phyloP scores from a whole-genome alignment of 169 alveolate species.

The Eimeria praecox region DNA sequence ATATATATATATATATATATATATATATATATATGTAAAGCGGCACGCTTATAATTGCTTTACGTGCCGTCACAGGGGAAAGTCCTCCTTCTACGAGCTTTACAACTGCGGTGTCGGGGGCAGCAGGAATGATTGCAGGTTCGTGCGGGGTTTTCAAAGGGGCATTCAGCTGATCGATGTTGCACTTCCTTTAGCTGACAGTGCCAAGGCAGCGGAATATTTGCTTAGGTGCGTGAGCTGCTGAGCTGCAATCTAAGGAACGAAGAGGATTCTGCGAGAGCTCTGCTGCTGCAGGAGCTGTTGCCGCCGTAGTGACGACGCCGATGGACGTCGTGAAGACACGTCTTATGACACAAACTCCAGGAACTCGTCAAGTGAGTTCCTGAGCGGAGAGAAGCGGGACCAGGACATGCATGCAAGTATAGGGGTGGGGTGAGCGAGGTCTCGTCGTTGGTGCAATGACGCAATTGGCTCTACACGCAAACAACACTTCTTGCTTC shows the following conservation, averaged over 20 bases:
- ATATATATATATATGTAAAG: no score
- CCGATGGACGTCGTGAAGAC: slow-evolving; percentile 91
- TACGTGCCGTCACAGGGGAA: slow-evolving; percentile 24
- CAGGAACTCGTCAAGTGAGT: slow-evolving; percentile 62
- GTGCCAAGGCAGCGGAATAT: neutral
- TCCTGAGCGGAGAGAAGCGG: neutral
- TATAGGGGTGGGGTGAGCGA: neutral
- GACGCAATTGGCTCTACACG: neutral
- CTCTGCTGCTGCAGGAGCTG: slow-evolving; percentile 59
- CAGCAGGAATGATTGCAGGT: slow-evolving; percentile 67
- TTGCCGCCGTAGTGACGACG: slow-evolving; percentile 88
- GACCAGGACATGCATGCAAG: neutral
- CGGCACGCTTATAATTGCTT: neutral
- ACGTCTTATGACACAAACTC: slow-evolving; percentile 85
- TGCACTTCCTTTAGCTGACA: neutral
- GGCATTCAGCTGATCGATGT: neutral
- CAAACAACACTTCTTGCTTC: neutral
- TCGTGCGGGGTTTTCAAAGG: neutral
- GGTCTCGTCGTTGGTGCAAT: neutral
- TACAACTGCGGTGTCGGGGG: slow-evolving; percentile 29
- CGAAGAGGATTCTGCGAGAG: neutral
- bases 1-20: no score
- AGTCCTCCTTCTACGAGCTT: slow-evolving; percentile 19
- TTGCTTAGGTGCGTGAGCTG: neutral
- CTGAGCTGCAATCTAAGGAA: neutral